Percentiles rank a stretch among this genome's conserved stretches.
These are phyloP conservation scores for Boechera divaricarpa DNA, from an alignment of 345 rosid species.

Conservation along the genomic window DNA sequence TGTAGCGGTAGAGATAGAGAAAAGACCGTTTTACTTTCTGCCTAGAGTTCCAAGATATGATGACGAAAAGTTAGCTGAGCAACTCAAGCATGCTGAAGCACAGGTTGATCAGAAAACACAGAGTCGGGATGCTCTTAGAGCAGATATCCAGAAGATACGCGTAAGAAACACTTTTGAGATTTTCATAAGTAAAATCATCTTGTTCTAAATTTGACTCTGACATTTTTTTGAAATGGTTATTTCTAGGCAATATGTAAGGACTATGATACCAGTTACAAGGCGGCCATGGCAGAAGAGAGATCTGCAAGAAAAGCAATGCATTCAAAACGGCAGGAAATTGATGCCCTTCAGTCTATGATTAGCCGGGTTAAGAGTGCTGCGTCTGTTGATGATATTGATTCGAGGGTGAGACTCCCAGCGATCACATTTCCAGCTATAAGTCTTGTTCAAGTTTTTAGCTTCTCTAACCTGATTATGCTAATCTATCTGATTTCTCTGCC, in stretches of 20 bases:
- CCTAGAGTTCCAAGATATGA: slow-evolving; percentile 72
- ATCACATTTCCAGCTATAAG: slow-evolving; percentile 23
- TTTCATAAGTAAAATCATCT: slow-evolving; percentile 12
- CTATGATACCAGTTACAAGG: slow-evolving; percentile 48
- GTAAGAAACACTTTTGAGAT: slow-evolving; percentile 47
- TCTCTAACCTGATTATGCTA: slow-evolving; percentile 32
- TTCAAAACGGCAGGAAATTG: slow-evolving; percentile 74
- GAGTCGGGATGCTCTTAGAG: slow-evolving; percentile 64
- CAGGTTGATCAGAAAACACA: slow-evolving; percentile 67
- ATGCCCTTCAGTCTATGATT: slow-evolving; percentile 59
- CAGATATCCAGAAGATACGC: slow-evolving; percentile 55
- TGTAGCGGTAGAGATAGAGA: slow-evolving; percentile 52
- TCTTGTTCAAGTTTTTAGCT: slow-evolving; percentile 3
- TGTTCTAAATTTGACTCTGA: slow-evolving; percentile 34
- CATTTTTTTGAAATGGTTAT: slow-evolving; percentile 31
- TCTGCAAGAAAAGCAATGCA: slow-evolving; percentile 59
- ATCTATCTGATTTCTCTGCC: slow-evolving; percentile 26
- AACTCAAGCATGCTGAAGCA: slow-evolving; percentile 58
- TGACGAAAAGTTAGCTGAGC: slow-evolving; percentile 55
- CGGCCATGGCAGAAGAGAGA: slow-evolving; percentile 61
- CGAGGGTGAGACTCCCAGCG: slow-evolving; percentile 51
- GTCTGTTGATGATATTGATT: slow-evolving; percentile 64
- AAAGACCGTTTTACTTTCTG: slow-evolving; percentile 57
- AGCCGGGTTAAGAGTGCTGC: slow-evolving; percentile 58
- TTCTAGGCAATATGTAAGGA: slow-evolving; percentile 60